phyloP scores from a whole-genome alignment of 2,329 filamentous ascomycete genomes.

The Pezicula carpinea region DNA sequence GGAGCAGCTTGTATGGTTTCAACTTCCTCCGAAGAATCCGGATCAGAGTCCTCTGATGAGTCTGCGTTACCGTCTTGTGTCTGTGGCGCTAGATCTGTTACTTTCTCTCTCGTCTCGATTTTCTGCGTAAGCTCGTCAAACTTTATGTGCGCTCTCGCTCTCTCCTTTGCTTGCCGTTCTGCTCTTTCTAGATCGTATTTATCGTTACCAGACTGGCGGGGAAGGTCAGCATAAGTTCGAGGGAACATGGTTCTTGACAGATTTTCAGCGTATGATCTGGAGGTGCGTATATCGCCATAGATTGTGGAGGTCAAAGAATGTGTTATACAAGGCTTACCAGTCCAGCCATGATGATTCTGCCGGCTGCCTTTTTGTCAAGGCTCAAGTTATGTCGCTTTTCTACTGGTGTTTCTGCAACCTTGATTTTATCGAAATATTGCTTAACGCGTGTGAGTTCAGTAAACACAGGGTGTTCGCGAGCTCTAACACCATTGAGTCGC shows the following conservation, averaged over 20 bases:
- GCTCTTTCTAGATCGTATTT: constrained; percentile 45
- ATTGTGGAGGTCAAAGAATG: neutral
- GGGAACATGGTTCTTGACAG: too few species aligned
- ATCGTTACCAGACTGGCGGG: constrained; percentile 35
- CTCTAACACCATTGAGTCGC: constrained; percentile 71
- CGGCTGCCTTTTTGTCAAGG: constrained; percentile 71
- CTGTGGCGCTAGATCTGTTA: constrained; percentile 31
- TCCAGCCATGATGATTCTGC: constrained; percentile 76
- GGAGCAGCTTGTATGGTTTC: constrained; percentile 2
- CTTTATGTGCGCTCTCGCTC: constrained; percentile 42
- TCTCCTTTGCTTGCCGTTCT: constrained; percentile 44
- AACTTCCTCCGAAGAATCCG: constrained; percentile 7
- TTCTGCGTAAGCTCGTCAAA: constrained; percentile 36
- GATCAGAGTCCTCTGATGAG: constrained; percentile 15
- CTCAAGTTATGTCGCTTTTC: constrained; percentile 45
- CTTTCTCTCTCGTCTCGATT: constrained; percentile 25
- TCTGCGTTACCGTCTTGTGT: constrained; percentile 12
- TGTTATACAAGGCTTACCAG: constrained; percentile 48
- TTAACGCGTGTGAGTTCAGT: constrained; percentile 80
- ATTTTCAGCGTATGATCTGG: neutral
- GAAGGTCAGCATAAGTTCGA: constrained; percentile 8
- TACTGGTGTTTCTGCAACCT: constrained; percentile 62
- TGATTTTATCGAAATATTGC: constrained; percentile 92
- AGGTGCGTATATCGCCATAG: neutral
- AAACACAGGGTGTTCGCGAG: constrained; percentile 81